Conservation (phyloP, 208 protist genomes). For the Wallacemonas sp. region DNA sequence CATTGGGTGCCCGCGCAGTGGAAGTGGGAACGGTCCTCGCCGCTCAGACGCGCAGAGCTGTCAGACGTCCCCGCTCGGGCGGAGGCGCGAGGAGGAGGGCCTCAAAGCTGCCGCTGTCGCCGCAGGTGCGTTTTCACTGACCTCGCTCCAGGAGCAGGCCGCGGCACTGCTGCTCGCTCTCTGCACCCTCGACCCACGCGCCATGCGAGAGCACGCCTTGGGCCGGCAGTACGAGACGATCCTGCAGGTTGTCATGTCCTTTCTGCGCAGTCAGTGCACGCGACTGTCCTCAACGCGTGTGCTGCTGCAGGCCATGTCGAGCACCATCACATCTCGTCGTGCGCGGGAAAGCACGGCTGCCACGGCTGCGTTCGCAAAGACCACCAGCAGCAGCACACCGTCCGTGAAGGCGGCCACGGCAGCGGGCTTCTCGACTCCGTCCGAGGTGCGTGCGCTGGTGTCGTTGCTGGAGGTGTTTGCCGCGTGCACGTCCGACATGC, state of each 20-base stretch:
- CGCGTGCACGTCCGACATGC: not conserved
- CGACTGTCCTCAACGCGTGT: conserved; percentile 8
- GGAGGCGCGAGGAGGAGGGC: too few relatives aligned
- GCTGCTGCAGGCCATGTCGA: not conserved
- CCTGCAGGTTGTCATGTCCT: not conserved
- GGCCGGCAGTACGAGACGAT: not conserved
- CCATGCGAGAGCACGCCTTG: not conserved
- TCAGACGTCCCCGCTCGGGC: too few relatives aligned
- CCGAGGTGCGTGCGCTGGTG: conserved; percentile 7
- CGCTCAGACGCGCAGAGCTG: too few relatives aligned
- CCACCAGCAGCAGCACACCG: not conserved
- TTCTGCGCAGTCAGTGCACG: not conserved
- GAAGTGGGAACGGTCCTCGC: too few relatives aligned
- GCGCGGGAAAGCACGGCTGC: too few relatives aligned
- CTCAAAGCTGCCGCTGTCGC: too few relatives aligned
- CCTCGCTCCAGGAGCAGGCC: not conserved
- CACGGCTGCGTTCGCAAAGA: too few relatives aligned
- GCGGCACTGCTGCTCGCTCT: not conserved
- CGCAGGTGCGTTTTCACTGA: not conserved
- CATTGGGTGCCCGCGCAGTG: too few relatives aligned
- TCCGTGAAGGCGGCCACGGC: not conserved
- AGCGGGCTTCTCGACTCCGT: not conserved
- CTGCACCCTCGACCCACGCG: not conserved
- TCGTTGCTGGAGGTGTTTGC: not conserved
- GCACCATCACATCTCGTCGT: not conserved